Evolutionary conservation across 139 green algal genomes (phyloP).

Genomic region (Raphidocelis subcapitata): DNA sequence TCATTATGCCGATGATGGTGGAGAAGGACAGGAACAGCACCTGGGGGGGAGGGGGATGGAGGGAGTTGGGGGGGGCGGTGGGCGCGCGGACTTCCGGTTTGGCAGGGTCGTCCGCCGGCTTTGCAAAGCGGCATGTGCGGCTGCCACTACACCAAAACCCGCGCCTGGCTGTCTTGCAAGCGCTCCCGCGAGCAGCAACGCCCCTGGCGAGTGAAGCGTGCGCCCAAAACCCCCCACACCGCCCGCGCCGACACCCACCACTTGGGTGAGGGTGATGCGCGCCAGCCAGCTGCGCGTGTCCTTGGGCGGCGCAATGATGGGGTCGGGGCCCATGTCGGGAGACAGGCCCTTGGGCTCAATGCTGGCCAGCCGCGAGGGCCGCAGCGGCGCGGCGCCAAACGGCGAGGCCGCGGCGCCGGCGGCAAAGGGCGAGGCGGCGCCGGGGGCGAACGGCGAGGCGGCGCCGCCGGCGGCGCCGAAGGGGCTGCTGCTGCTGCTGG

Average conservation of each 20-base stretch:
- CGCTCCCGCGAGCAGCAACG: too few relatives aligned
- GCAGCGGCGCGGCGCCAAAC: constrained; percentile 20
- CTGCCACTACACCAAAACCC: too few relatives aligned
- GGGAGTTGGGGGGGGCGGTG: too few relatives aligned
- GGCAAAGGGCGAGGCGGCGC: constrained; percentile 42
- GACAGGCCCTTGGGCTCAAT: constrained; percentile 64
- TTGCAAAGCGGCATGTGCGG: too few relatives aligned
- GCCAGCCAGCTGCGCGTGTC: constrained; percentile 14
- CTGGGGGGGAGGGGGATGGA: constrained; percentile 16
- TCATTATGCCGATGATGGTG: constrained; percentile 76
- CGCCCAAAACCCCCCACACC: too few relatives aligned
- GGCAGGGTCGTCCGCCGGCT: too few relatives aligned
- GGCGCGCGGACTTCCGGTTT: too few relatives aligned
- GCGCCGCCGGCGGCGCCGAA: background rate
- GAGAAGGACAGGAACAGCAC: constrained; percentile 72
- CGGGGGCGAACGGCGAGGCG: background rate
- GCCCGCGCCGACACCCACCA: too few relatives aligned
- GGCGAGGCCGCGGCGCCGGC: constrained; percentile 9
- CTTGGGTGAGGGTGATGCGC: constrained; percentile 71
- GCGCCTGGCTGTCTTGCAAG: too few relatives aligned
- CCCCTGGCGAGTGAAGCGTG: too few relatives aligned
- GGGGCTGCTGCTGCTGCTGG: constrained; percentile 8
- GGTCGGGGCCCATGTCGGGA: constrained; percentile 66
- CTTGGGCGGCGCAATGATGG: constrained; percentile 51
- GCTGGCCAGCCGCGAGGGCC: constrained; percentile 21